These are phyloP conservation scores for Heterobasidion parviporum DNA, from an alignment of 1,284 basidiomycete genomes.

Conservation along the genomic window DNA sequence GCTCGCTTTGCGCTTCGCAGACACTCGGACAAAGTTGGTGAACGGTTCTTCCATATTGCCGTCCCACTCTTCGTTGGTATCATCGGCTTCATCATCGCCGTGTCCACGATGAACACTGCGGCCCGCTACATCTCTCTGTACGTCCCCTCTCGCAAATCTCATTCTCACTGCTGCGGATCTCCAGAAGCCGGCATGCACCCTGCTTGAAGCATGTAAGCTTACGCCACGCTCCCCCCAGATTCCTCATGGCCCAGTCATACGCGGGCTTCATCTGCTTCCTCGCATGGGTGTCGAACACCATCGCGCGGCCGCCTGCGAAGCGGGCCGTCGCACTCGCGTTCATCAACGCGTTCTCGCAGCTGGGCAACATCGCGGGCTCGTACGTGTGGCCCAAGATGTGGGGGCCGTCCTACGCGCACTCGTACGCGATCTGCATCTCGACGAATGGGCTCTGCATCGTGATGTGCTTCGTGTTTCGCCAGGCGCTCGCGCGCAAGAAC, in stretches of 20 bases:
- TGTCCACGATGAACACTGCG: conserved; percentile 56
- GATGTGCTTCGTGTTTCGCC: conserved; percentile 48
- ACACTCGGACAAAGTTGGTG: conserved; percentile 61
- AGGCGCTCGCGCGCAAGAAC: conserved; percentile 42
- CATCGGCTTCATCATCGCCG: conserved; percentile 64
- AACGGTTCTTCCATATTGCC: conserved; percentile 60
- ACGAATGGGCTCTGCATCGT: conserved; percentile 35
- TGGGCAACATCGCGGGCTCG: conserved; percentile 72
- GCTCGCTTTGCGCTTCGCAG: conserved; percentile 23
- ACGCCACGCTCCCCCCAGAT: conserved; percentile 29
- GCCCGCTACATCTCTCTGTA: conserved; percentile 68
- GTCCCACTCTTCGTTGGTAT: conserved; percentile 49
- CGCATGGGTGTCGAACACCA: conserved; percentile 65
- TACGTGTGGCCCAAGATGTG: conserved; percentile 38
- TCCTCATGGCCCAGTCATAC: conserved; percentile 72
- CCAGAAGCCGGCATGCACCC: neutral
- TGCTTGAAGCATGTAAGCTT: no score
- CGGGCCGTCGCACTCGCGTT: conserved; percentile 72
- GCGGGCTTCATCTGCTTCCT: conserved; percentile 62
- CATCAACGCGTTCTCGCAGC: conserved; percentile 65
- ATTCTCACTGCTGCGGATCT: neutral
- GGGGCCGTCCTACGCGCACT: conserved; percentile 32
- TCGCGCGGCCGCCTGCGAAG: conserved; percentile 62
- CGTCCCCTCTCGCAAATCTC: conserved; percentile 14
- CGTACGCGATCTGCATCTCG: conserved; percentile 46